Evolutionary conservation across 1,139 yeast species (phyloP).

Genomic region (Geotrichum aggregatum): DNA sequence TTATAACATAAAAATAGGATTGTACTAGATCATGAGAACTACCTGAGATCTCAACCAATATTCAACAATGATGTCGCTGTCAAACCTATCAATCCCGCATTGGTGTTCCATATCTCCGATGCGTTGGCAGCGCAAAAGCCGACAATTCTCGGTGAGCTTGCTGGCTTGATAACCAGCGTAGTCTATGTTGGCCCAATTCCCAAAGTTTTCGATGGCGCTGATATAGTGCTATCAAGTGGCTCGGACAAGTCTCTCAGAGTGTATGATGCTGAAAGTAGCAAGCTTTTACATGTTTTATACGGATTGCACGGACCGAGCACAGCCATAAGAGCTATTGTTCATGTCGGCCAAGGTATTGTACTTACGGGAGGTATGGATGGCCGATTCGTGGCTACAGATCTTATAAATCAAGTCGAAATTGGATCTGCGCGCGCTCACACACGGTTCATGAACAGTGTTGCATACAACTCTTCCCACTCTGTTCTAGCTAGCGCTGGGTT

Average conservation of each 20-base stretch:
- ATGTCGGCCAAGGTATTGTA: conserved; percentile 9
- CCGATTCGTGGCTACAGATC: conserved; percentile 13
- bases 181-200: neutral
- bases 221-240: conserved; percentile 7
- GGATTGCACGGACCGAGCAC: conserved; percentile 16
- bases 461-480: neutral
- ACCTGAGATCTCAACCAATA: conserved; percentile 16
- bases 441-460: conserved; percentile 12
- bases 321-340: conserved; percentile 12
- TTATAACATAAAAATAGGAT: conserved; percentile 5
- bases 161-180: conserved; percentile 16
- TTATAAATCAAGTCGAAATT: conserved; percentile 6
- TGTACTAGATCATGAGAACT: conserved; percentile 18
- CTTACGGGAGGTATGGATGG: conserved; percentile 22
- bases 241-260: conserved; percentile 17
- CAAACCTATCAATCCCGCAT: conserved; percentile 7
- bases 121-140: neutral
- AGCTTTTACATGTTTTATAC: conserved; percentile 8
- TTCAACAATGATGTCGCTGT: conserved; percentile 8
- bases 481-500: conserved; percentile 15
- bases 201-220: neutral
- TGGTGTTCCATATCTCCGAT: conserved; percentile 2
- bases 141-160: conserved; percentile 12
- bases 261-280: conserved; percentile 2
- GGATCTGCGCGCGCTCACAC: conserved; percentile 15